Percentiles rank a stretch among this genome's conserved stretches.
phyloP scores from a whole-genome alignment of 2,329 filamentous ascomycete species.

The Ustilaginoidea virens region DNA sequence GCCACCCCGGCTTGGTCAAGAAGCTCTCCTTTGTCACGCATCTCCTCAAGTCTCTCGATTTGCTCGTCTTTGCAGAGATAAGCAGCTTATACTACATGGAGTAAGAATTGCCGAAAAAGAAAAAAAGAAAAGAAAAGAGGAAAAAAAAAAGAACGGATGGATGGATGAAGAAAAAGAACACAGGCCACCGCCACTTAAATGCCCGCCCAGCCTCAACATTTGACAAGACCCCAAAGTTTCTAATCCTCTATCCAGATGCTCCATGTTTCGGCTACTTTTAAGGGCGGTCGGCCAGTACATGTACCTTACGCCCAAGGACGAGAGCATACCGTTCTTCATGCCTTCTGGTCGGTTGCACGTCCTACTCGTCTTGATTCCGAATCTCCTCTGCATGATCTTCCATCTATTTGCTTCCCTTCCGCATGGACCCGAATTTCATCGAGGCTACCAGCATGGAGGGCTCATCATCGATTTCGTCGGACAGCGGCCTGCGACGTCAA shows the following conservation, averaged over 20 bases:
- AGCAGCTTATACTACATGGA: conserved; percentile 57
- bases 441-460: conserved; percentile 53
- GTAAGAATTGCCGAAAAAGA: conserved; percentile 31
- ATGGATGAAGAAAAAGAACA: too few species aligned
- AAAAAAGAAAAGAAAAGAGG: too few species aligned
- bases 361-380: conserved; percentile 41
- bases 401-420: conserved; percentile 42
- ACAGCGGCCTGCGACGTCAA: conserved; percentile 44
- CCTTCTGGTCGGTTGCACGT: conserved; percentile 42
- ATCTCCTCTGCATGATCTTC: conserved; percentile 42
- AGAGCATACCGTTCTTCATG: conserved; percentile 37
- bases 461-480: conserved; percentile 54
- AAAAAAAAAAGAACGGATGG: too few species aligned
- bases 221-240: not conserved
- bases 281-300: conserved; percentile 44
- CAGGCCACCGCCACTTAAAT: too few species aligned
- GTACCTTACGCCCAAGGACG: conserved; percentile 48
- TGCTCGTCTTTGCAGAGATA: conserved; percentile 47
- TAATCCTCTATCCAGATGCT: conserved; percentile 32
- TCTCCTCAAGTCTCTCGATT: conserved; percentile 45
- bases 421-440: conserved; percentile 41
- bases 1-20: conserved; percentile 30
- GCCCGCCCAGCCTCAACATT: too few species aligned
- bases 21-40: conserved; percentile 46
- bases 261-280: conserved; percentile 45